phyloP scores from a whole-genome alignment of 495 filamentous ascomycete genomes.

The Staphylotrichum longicolle region DNA sequence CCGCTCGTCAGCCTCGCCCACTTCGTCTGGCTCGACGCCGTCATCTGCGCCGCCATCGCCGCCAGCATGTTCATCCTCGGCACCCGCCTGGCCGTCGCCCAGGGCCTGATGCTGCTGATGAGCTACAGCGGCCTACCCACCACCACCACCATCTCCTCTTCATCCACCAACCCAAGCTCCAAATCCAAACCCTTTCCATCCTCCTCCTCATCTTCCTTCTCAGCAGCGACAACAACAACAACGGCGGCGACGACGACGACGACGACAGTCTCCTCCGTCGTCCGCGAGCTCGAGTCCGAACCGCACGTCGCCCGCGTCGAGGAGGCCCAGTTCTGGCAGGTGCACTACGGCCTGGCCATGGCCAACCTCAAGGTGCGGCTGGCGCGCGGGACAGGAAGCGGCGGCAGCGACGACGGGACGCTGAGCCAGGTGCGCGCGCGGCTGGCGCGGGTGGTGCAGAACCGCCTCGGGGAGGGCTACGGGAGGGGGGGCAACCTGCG shows the following conservation, averaged over 20 bases:
- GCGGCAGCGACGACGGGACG: slow-evolving; percentile 58
- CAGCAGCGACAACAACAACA: background rate
- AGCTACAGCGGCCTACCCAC: slow-evolving; percentile 52
- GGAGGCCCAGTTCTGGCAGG: slow-evolving; percentile 96
- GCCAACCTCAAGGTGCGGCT: slow-evolving; percentile 75
- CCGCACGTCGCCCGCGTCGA: slow-evolving; percentile 71
- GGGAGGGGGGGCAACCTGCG: slow-evolving; percentile 69
- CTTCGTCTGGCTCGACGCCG: slow-evolving; percentile 76
- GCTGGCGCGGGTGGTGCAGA: slow-evolving; percentile 75
- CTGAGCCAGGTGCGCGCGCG: slow-evolving; percentile 67
- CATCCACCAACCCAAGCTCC: background rate
- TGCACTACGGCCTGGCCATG: slow-evolving; percentile 95
- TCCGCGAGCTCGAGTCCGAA: slow-evolving; percentile 81
- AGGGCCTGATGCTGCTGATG: slow-evolving; percentile 95
- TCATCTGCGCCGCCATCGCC: slow-evolving; percentile 75
- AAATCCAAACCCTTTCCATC: background rate
- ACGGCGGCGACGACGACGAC: slow-evolving; percentile 13
- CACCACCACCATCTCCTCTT: slow-evolving; percentile 1
- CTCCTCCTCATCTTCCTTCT: background rate
- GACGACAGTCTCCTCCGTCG: slow-evolving; percentile 65
- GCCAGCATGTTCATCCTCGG: slow-evolving; percentile 84
- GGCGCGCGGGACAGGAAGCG: slow-evolving; percentile 16
- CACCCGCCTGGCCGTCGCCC: slow-evolving; percentile 71
- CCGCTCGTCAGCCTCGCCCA: slow-evolving; percentile 75
- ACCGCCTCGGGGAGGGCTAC: slow-evolving; percentile 83